Evolutionary conservation across 805 yeast genomes (phyloP).

Genomic region (Starmerella sirachaensis): DNA sequence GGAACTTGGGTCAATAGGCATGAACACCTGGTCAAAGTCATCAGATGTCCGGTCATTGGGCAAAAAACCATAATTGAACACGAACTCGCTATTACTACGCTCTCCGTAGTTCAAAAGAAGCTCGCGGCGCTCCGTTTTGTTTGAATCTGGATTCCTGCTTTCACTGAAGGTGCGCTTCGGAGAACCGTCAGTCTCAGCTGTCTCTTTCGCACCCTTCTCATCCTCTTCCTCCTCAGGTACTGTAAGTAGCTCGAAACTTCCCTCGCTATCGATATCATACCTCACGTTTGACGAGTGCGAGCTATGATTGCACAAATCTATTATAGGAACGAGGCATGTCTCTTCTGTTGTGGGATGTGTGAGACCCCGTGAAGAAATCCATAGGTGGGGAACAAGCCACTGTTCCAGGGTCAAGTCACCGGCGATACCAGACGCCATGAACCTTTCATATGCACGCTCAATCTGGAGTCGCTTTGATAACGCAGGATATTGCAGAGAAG

Average conservation of each 20-base stretch:
- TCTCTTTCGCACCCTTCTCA: neutral
- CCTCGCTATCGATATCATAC: slow-evolving; percentile 12
- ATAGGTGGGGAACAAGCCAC: slow-evolving; percentile 28
- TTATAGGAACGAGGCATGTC: slow-evolving; percentile 41
- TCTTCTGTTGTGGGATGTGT: slow-evolving; percentile 22
- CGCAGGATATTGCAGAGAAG: slow-evolving; percentile 23
- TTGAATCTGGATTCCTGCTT: too few species aligned
- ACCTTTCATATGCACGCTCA: slow-evolving; percentile 19
- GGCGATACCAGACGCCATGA: slow-evolving; percentile 6
- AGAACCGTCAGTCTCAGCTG: too few species aligned
- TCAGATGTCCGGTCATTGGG: slow-evolving; percentile 20
- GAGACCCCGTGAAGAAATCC: slow-evolving; percentile 30
- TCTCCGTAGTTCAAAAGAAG: slow-evolving; percentile 30
- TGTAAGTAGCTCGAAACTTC: slow-evolving; percentile 15
- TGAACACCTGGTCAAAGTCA: slow-evolving; percentile 15
- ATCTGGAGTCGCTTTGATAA: slow-evolving; percentile 20
- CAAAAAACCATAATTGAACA: slow-evolving; percentile 33
- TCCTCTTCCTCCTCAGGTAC: slow-evolving; percentile 1
- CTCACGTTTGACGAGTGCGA: slow-evolving; percentile 7
- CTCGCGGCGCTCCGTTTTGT: slow-evolving; percentile 20
- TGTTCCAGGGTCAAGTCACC: slow-evolving; percentile 18
- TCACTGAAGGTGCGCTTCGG: too few species aligned
- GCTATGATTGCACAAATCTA: slow-evolving; percentile 36
- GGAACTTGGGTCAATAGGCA: slow-evolving; percentile 19
- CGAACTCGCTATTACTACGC: slow-evolving; percentile 28